Evolutionary conservation across 108 stramenopile genomes (phyloP), one percentile per base, ranked within the genome.

Genomic region (Pseudonitzschia multiseries): DNA sequence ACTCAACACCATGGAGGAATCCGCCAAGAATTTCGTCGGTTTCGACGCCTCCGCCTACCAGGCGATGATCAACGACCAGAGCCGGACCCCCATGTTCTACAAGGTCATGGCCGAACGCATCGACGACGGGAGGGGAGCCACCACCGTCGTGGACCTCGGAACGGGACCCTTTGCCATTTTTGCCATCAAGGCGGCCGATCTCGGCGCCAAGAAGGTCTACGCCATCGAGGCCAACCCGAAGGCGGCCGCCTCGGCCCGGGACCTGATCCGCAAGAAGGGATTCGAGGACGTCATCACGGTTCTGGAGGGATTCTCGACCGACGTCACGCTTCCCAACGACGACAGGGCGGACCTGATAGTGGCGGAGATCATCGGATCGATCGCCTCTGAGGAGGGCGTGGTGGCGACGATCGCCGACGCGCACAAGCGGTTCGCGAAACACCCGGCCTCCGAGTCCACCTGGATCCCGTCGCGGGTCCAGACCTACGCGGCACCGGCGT

Each of bases 151-250:
- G 44, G 89, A 90, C 66, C 56, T 90, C n/a, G 89, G 89, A 17
- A 90, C 87, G 0, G 89, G 87, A 17, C 87, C 89, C 10, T 86
- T 83, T 71, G 85, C 85, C 14, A 32, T 86, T 13, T 86, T 90
- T 78, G 87, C 86, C n/a, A 70, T 90, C 27, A 70, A 83, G 26
- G 89, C 89, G 0, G 89, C 87, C 21, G 82, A 83, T 69, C 40
- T 65, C 24, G 89, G 89, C 13, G 89, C 89, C 17, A 71, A 80
- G 15, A 78, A 86, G 33, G 89, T 90, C 15, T 88, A 81, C 68
- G 89, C 89, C 33, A 80, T 90, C 60, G 89, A 90, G 74, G 89
- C 87, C 20, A 78, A 81, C 27, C 54, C 54, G 22, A 75, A 83
- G 65, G 85, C 79, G 17, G 87, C 86, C 0, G 57, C 33, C 18